Evolutionary conservation across 164 flowering plant species (phyloP).

Genomic region (Houttuynia cordata): DNA sequence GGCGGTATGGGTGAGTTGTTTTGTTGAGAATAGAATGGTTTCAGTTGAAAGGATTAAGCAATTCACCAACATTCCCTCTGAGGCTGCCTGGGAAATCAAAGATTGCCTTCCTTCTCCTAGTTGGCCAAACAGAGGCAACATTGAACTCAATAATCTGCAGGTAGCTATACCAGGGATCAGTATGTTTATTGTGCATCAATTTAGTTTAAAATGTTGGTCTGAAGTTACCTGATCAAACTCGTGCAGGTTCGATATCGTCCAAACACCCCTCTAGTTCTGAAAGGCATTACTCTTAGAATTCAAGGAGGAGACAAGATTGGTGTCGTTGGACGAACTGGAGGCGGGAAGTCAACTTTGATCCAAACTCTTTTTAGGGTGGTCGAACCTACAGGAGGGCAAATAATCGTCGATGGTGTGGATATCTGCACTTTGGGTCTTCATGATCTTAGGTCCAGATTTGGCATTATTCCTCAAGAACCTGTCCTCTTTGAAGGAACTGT

Average conservation of each 20-base stretch:
- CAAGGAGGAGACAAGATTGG: conserved; percentile 90
- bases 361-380: conserved; percentile 83
- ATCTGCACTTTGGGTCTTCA: conserved; percentile 70
- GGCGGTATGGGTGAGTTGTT: conserved; percentile 61
- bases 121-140: conserved; percentile 79
- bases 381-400: conserved; percentile 76
- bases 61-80: conserved; percentile 64
- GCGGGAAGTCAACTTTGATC: conserved; percentile 86
- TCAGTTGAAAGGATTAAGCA: conserved; percentile 92
- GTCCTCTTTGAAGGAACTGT: conserved; percentile 93
- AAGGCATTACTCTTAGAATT: conserved; percentile 63
- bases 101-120: conserved; percentile 47
- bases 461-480: conserved; percentile 97
- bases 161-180: conserved; percentile 15
- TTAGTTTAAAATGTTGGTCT: not conserved
- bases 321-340: conserved; percentile 92
- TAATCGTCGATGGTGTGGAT: conserved; percentile 67
- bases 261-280: conserved; percentile 74
- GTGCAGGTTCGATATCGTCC: conserved; percentile 84
- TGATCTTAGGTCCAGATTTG: conserved; percentile 82
- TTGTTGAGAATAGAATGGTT: conserved; percentile 80
- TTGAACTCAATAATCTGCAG: conserved; percentile 63
- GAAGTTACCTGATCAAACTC: not conserved
- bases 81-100: conserved; percentile 63
- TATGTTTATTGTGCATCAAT: not conserved